Percentiles rank a stretch among this genome's conserved stretches.
These are phyloP conservation scores for Starmerella sirachaensis DNA, from an alignment of 805 yeast genomes.

Conservation along the genomic window DNA sequence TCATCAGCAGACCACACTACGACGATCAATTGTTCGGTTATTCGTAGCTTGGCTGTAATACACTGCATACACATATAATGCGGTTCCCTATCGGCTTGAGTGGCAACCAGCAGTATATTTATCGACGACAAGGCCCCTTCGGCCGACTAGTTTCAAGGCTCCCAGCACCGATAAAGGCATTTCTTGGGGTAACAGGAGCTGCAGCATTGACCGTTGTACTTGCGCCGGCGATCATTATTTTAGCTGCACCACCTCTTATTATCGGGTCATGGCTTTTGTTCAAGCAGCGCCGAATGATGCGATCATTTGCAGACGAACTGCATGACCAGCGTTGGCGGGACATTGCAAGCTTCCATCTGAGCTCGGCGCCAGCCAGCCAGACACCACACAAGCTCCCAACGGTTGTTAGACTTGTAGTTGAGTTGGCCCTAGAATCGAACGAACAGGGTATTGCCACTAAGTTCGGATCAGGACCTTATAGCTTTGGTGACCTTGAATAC, in stretches of 20 bases:
- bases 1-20: no score
- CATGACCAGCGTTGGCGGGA: slow-evolving; percentile 17
- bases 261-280: slow-evolving; percentile 10
- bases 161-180: slow-evolving; percentile 15
- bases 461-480: slow-evolving; percentile 1
- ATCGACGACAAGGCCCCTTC: slow-evolving; percentile 5
- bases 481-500: slow-evolving; percentile 5
- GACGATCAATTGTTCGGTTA: no score
- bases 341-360: slow-evolving; percentile 15
- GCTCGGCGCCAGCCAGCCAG: slow-evolving; percentile 1
- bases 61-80: no score
- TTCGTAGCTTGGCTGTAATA: no score
- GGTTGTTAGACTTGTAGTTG: slow-evolving; percentile 8
- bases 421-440: slow-evolving; percentile 6
- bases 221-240: slow-evolving; percentile 15
- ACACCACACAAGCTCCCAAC: slow-evolving; percentile 11
- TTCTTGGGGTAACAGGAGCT: slow-evolving; percentile 8
- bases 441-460: slow-evolving; percentile 6
- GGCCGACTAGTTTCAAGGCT: slow-evolving; percentile 5
- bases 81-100: no score
- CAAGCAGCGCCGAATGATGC: slow-evolving; percentile 1
- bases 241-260: slow-evolving; percentile 14
- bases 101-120: slow-evolving; percentile 3
- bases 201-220: slow-evolving; percentile 18
- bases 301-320: slow-evolving; percentile 5